Evolutionary conservation across 208 protist genomes (phyloP), one percentile per base, ranked within the genome.

Genomic region (Trypanosoma vivax): DNA sequence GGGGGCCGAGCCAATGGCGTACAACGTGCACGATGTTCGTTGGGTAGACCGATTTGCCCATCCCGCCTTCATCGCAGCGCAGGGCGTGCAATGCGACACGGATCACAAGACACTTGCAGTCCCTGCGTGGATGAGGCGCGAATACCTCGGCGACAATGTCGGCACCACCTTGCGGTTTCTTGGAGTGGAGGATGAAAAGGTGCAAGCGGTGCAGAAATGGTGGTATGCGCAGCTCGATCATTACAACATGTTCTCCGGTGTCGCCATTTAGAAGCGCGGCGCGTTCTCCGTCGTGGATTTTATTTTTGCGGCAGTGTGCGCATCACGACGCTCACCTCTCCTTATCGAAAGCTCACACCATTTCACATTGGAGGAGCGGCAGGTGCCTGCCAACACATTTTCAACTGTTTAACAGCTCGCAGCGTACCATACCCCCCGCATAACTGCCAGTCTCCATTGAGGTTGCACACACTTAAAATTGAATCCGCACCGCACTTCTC

Each of bases 61-160:
- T 51, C 86, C 86, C 6, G 81, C 65, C 1, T 88, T 81, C 65
- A 72, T 93, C 24, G 73, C 79, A 52, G 62, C 70, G 0, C 65
- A 90, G 50, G 45, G 67, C 23, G 65, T 52, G 31, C 73, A 75
- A 51, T 53, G 63, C 2, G 38, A 60, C 6, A 65, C 66, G 3
- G 49, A 42, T 38, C 51, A 66, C 3, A 69, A 83, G 59, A 50
- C 74, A 39, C 64, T 73, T 21, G 56, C 71, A 9, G 70, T 90
- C 4, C 86, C 86, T 10, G 71, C 82, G 37, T 93, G 82, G 80
- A 93, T 93, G 86, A 79, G 86, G 10, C 79, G 86, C 6, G 86
- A 93, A 64, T 90, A 90, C 65, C 25, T 93, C 21, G 76, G 74
- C 2, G 65, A 93, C 45, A 93, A 93, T 34, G 13, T 90, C 2